Evolutionary conservation across 306 rosid genomes (phyloP).

Genomic region (Prunus davidiana): DNA sequence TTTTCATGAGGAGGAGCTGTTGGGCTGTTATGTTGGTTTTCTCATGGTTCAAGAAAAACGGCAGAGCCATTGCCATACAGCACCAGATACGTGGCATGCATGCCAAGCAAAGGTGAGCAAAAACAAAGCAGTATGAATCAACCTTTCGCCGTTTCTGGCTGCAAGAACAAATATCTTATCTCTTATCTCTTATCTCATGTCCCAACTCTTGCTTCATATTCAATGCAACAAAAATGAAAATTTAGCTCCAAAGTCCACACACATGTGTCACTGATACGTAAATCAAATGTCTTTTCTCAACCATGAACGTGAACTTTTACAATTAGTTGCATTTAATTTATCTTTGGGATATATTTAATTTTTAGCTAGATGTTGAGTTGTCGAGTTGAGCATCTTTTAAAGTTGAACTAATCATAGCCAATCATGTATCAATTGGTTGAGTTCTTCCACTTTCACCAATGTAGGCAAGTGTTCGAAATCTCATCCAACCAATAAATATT

Average conservation of each 20-base stretch:
- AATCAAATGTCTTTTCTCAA: not conserved
- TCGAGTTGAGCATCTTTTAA: not conserved
- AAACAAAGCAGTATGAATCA: not conserved
- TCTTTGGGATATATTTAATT: not conserved
- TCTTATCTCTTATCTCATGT: not conserved
- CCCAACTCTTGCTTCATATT: not conserved
- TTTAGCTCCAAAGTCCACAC: not conserved
- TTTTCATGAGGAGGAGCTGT: not conserved
- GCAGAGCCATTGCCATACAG: not conserved
- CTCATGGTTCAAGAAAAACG: not conserved
- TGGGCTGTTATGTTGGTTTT: not conserved
- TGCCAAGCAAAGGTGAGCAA: constrained; percentile 4
- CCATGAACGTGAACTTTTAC: not conserved
- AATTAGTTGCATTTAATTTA: not conserved
- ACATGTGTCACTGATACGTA: not conserved
- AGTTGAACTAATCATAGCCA: not conserved
- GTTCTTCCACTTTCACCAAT: too few relatives aligned
- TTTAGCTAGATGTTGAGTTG: not conserved
- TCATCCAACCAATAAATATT: too few relatives aligned
- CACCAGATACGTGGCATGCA: constrained; percentile 23
- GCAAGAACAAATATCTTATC: not conserved
- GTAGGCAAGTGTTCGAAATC: too few relatives aligned
- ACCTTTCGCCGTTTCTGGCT: constrained; percentile 11
- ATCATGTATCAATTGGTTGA: accelerated
- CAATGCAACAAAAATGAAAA: not conserved